Evolutionary conservation across 1,284 basidiomycete genomes (phyloP), one percentile per base, ranked within the genome.

Genomic region (Laetiporus sulphureus): DNA sequence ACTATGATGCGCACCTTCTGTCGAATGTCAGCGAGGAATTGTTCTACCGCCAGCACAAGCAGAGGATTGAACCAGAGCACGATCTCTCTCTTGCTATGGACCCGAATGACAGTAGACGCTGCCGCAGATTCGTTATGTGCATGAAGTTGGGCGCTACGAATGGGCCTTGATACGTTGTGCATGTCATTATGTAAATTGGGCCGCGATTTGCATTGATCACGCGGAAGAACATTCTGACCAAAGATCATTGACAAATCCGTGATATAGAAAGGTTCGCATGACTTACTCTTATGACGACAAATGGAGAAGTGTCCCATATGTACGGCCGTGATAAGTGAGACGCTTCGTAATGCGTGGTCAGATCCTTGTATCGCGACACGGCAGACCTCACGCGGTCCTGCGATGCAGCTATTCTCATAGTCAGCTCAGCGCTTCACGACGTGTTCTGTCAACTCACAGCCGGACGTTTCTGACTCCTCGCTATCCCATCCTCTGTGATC

Each of bases 401-500:
- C 2, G 33, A 18, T 10, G 36, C 38, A 32, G 47, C 58, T 56
- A 20, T 6, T 42, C 1, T 13, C 7, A 27, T 13, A 8, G 13
- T 27, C 25, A 27, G 25, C 7, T 27, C 8, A 13, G 13, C n/a
- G n/a, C n/a, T n/a, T n/a, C n/a, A 27, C 7, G 25, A 8, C 7
- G 13, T 27, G 8, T 27, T 13, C 25, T 27, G 25, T 7, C 7
- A 27, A 27, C 25, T 8, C 25, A 56, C 59, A 56, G 39, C 59
- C 49, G 5, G 47, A 59, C 40, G 58, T 46, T 27, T 75, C 68
- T 20, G 50, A 72, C 72, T 71, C 73, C 72, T 78, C 75, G 50
- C 75, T 79, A 32, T 75, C 73, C 10, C 69, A 73, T 5, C 67
- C 66, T 18, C 55, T 60, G 7, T 40, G 31, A 34, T 79, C 79